Base-by-base conservation (phyloP, 1,139 yeast species). In the Candida neerlandica region DNA sequence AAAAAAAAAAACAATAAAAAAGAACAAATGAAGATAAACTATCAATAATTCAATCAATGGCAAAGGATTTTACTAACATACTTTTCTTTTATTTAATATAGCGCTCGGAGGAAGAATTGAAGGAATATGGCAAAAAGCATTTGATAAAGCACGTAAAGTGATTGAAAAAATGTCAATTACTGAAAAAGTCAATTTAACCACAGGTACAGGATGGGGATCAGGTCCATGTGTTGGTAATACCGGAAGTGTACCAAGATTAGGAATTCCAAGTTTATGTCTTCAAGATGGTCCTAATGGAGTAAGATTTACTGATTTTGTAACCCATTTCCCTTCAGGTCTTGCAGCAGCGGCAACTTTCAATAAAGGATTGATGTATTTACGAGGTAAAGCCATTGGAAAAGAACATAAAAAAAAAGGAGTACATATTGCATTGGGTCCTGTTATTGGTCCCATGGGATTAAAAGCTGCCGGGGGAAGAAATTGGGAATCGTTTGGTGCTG, bases 251-350 rank as follows among this genome's bases (percentile, higher is more conserved):
- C 84, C 84, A 21, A 65, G 86, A 27, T 66, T 82, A 35, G 81
- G 81, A 10, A 78, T 83, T 52, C 80, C 83, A 1, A 73, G 78
- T n/a, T 62, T 84, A 12, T 83, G 88, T 57, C 68, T 82, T 29
- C 88, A 83, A 58, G 88, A 84, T 66, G 86, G 86, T 2, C 86
- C 86, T 1, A 75, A 80, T 52, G 89, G 89, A 9, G 82, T 84
- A 23, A 69, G 87, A 52, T 73, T 73, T 51, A 77, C 87, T 3
- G 87, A 82, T 60, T 76, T 78, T 55, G 78, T 77, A 23, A 79
- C 86, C 2, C 77, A 76, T 47, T 82, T 77, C 55, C 87, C 88
- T 0, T 75, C 85, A 1, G 88, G 84, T 0, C 60, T 82, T 45
- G 83, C 86, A 3, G 69, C 82, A 1, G 89, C 83, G 1, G 67